Base-by-base conservation (phyloP, 495 filamentous ascomycete species). In the Podospora conica region DNA sequence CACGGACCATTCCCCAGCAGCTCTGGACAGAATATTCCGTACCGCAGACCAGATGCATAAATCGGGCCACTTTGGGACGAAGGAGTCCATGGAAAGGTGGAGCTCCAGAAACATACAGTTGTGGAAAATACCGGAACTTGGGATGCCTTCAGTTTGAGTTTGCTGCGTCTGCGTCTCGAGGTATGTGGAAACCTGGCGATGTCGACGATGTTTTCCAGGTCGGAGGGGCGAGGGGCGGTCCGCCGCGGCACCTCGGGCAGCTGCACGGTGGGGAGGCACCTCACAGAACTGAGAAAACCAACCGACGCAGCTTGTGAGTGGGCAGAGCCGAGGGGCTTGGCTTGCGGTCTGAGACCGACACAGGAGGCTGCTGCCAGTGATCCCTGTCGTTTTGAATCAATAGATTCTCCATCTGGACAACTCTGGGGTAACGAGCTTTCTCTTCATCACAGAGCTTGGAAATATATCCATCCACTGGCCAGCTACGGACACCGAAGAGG, bases 331-430 rank as follows among this genome's bases (percentile, higher is more conserved):
- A 20, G 25, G 25, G 29, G 29, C 61, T 63, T 63, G 61, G 61
- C 61, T 24, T 11, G 61, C 61, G 40, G 48, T 55, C 53, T 63
- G 61, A 64, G 62, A 64, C 62, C 18, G 61, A 62, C 60, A 25
- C 59, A 33, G 61, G 54, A 56, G 55, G 61, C 54, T 55, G 53
- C 54, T 22, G 62, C 62, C 40, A 64, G 53, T 29, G 21, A 64
- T 53, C 63, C 63, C 55, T 57, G 54, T 20, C 55, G 10, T 23
- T 54, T 22, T 64, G 63, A 64, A 64, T 64, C 63, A 58, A 64
- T 24, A 33, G 53, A 55, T 25, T 20, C 59, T 29, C 25, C 24
- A 29, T 29, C 25, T 20, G 40, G 33, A 48, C 40, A 48, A n/a
- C 40, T 48, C 40, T 48, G 40, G 40, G 40, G 40, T 48, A 48